phyloP scores from a whole-genome alignment of 176 grass and related monocot species.

The Raddia distichophylla region DNA sequence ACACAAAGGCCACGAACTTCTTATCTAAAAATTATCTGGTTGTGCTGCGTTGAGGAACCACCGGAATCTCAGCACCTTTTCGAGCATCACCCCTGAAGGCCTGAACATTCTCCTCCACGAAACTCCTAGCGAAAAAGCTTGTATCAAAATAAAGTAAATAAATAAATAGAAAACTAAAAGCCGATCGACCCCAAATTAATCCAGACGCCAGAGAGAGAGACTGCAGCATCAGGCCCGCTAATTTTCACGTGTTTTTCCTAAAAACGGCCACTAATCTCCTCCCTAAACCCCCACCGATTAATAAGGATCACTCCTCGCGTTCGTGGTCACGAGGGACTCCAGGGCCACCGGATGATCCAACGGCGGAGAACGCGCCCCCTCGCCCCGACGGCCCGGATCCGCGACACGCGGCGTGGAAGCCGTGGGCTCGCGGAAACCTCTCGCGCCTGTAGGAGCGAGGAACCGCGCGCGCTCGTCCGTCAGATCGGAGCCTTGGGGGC shows the following conservation, averaged over 20 bases:
- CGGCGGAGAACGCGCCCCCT: not conserved
- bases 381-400: constrained; percentile 8
- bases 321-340: constrained; percentile 55
- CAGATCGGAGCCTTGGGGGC: not conserved
- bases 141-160: not conserved
- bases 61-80: constrained; percentile 58
- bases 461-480: constrained; percentile 31
- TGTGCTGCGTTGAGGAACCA: constrained; percentile 21
- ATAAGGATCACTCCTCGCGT: constrained; percentile 50
- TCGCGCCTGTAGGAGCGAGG: constrained; percentile 12
- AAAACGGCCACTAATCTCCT: constrained; percentile 50
- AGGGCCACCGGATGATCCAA: constrained; percentile 49
- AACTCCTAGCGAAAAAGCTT: not conserved
- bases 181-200: constrained; percentile 40
- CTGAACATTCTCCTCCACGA: constrained; percentile 61
- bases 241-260: constrained; percentile 43
- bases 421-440: constrained; percentile 38
- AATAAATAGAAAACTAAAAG: constrained; percentile 8
- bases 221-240: not conserved
- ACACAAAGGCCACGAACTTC: constrained; percentile 46
- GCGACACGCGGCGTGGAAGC: constrained; percentile 13
- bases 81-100: constrained; percentile 38
- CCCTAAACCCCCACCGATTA: constrained; percentile 39
- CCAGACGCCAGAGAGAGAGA: not conserved
- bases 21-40: constrained; percentile 81